Evolutionary conservation across 163 green algal species (phyloP).

Genomic region (Chloromonas sp.): DNA sequence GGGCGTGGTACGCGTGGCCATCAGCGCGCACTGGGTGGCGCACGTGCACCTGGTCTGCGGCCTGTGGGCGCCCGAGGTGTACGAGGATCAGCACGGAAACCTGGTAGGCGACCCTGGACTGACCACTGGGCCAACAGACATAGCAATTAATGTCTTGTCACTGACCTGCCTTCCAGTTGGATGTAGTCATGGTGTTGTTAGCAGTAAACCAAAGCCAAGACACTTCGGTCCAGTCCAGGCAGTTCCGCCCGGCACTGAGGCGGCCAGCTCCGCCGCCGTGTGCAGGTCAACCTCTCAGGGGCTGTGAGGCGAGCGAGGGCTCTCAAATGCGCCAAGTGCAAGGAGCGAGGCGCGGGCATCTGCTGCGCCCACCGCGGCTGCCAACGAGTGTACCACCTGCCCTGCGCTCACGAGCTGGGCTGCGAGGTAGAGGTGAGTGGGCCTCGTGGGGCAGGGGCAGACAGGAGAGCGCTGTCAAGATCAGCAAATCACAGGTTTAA

Average conservation of each 20-base stretch:
- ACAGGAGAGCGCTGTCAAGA: no score
- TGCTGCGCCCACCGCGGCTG: slow-evolving; percentile 17
- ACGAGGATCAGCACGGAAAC: slow-evolving; percentile 17
- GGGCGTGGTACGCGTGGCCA: slow-evolving; percentile 7
- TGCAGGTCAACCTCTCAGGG: slow-evolving; percentile 12
- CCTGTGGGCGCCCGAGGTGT: slow-evolving; percentile 23
- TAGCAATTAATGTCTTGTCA: no score
- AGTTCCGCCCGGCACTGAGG: no score
- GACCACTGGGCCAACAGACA: no score
- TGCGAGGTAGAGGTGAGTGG: neutral
- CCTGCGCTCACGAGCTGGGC: neutral
- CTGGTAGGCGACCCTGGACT: neutral
- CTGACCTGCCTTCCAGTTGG: no score
- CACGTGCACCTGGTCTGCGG: slow-evolving; percentile 28
- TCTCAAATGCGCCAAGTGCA: neutral
- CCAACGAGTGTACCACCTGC: slow-evolving; percentile 6
- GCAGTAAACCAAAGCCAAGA: no score
- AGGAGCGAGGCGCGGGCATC: slow-evolving; percentile 2
- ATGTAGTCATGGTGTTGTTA: no score
- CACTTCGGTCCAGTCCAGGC: no score
- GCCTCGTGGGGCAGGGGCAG: no score
- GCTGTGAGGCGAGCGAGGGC: slow-evolving; percentile 16
- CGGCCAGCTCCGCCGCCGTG: no score
- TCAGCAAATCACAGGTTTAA: no score
- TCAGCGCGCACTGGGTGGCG: slow-evolving; percentile 21